A percentile compares a stretch with the other conserved stretches of the same genome.
phyloP scores from a whole-genome alignment of 441 rosid genomes.

The Manihot esculenta region DNA sequence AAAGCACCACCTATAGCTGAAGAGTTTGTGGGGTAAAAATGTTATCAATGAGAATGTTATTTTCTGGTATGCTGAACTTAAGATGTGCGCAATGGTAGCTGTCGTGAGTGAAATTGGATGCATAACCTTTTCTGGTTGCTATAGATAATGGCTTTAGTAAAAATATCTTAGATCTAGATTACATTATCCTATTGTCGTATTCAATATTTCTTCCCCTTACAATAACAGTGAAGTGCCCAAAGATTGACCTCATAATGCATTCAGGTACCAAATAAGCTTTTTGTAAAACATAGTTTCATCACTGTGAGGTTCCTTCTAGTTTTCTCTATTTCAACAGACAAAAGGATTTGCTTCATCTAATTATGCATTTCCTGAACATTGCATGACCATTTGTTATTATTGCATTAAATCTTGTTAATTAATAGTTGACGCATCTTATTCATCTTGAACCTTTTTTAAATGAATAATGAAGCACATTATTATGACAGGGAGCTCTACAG shows the following conservation, averaged over 20 bases:
- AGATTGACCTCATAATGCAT: neutral
- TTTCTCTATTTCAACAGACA: neutral
- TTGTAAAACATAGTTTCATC: neutral
- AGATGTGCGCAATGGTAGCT: no score
- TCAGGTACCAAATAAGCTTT: neutral
- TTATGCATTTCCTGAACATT: neutral
- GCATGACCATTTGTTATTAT: neutral
- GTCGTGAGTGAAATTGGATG: neutral
- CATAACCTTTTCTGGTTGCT: neutral
- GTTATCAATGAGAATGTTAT: no score
- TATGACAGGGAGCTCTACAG: slow-evolving; percentile 82
- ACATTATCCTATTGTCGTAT: neutral
- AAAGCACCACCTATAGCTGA: no score
- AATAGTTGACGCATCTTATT: neutral
- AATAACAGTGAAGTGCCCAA: neutral
- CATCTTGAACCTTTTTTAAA: slow-evolving; percentile 11
- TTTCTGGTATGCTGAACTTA: no score
- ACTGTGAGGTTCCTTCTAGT: neutral
- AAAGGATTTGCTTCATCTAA: neutral
- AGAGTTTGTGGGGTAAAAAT: no score
- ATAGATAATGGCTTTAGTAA: neutral
- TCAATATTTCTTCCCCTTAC: neutral
- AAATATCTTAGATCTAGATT: neutral
- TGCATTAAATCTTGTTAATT: neutral
- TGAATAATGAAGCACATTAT: slow-evolving; percentile 16